phyloP scores from a whole-genome alignment of 2,329 filamentous ascomycete genomes.

The Fusarium keratoplasticum region DNA sequence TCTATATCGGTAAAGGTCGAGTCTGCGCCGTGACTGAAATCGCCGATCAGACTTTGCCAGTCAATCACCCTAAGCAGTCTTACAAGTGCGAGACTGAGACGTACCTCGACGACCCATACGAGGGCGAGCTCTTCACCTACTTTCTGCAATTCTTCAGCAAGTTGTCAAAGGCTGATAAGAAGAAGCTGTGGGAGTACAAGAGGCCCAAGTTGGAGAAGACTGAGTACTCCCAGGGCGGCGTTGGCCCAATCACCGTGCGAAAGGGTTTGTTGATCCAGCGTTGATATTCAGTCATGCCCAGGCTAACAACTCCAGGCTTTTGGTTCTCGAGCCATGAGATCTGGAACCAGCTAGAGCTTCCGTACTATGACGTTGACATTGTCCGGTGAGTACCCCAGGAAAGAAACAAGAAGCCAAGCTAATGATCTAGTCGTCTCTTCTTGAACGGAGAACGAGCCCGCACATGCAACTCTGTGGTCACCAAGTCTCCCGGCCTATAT shows the following conservation, averaged over 20 bases:
- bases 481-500: conserved; percentile 53
- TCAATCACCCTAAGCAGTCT: conserved; percentile 42
- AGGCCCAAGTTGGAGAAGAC: conserved; percentile 50
- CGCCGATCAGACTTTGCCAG: conserved; percentile 48
- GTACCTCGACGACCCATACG: conserved; percentile 55
- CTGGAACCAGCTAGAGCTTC: conserved; percentile 57
- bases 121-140: conserved; percentile 56
- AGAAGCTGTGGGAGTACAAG: conserved; percentile 53
- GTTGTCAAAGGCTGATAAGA: conserved; percentile 48
- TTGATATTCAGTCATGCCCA: too few species aligned
- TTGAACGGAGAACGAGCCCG: conserved; percentile 54
- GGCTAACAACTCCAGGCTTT: conserved; percentile 41
- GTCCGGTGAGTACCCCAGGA: conserved; percentile 43
- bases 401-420: too few species aligned
- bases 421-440: conserved; percentile 46
- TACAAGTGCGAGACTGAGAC: conserved; percentile 52
- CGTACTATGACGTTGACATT: conserved; percentile 56
- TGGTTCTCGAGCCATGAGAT: conserved; percentile 57
- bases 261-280: conserved; percentile 37
- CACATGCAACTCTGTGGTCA: conserved; percentile 55
- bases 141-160: conserved; percentile 54
- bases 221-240: conserved; percentile 50
- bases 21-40: conserved; percentile 55
- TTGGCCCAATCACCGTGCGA: conserved; percentile 56
- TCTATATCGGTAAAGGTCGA: conserved; percentile 52